These are phyloP conservation scores for Apiotrichum brassicae DNA, from an alignment of 1,284 basidiomycete species.

Conservation along the genomic window DNA sequence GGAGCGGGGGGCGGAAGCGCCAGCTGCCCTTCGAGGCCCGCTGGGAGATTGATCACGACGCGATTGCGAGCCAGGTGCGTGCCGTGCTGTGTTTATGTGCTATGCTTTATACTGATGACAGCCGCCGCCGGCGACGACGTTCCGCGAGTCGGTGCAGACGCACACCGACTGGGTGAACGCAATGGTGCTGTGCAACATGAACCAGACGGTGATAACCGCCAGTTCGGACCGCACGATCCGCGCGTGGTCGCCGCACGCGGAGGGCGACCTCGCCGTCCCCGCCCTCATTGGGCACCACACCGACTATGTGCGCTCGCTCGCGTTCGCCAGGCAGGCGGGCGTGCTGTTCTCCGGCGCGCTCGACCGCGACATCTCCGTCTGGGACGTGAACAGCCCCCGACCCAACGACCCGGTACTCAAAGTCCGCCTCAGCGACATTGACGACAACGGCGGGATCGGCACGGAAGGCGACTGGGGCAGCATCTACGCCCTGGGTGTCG, in stretches of 20 bases:
- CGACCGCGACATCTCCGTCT: constrained; percentile 86
- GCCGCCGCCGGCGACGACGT: constrained; percentile 46
- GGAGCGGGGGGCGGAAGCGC: constrained; percentile 1
- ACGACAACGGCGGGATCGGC: constrained; percentile 36
- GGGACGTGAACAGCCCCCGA: constrained; percentile 65
- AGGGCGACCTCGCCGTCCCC: constrained; percentile 53
- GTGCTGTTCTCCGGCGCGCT: constrained; percentile 94
- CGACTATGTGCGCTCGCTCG: constrained; percentile 86
- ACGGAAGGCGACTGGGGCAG: constrained; percentile 57
- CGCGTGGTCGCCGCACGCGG: constrained; percentile 80
- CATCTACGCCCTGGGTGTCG: constrained; percentile 67
- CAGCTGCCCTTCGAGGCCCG: constrained; percentile 60
- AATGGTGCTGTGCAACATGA: constrained; percentile 81
- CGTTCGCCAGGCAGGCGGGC: constrained; percentile 67
- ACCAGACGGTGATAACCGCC: constrained; percentile 89
- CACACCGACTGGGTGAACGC: constrained; percentile 98
- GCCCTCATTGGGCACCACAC: constrained; percentile 74
- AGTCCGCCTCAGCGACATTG: constrained; percentile 36
- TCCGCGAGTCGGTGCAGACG: constrained; percentile 75
- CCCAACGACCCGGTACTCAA: constrained; percentile 40
- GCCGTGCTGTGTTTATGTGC: too few species aligned
- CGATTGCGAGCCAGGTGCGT: constrained; percentile 21
- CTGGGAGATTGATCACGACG: constrained; percentile 66
- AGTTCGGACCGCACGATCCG: constrained; percentile 94
- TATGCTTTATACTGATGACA: neutral